Evolutionary conservation across 2,329 filamentous ascomycete species (phyloP).

Genomic region (Biscogniauxia mediterranea): DNA sequence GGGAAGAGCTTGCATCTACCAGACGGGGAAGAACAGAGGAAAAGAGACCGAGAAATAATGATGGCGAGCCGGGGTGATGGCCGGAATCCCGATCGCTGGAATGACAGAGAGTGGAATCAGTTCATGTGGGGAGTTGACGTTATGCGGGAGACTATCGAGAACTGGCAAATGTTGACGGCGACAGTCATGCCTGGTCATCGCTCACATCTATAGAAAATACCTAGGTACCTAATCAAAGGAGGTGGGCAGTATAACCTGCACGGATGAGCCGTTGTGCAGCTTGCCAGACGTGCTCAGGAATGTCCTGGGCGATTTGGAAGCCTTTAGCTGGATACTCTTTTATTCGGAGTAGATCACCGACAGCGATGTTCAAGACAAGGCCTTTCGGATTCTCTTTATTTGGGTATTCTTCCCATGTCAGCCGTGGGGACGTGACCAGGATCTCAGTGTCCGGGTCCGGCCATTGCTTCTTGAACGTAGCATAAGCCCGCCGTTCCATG

Average conservation of each 20-base stretch:
- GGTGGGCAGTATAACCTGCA: slow-evolving; percentile 38
- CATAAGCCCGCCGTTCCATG: slow-evolving; percentile 46
- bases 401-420: slow-evolving; percentile 41
- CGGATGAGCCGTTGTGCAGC: slow-evolving; percentile 40
- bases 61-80: slow-evolving; percentile 6
- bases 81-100: slow-evolving; percentile 29
- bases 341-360: slow-evolving; percentile 44
- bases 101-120: slow-evolving; percentile 25
- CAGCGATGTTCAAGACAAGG: slow-evolving; percentile 44
- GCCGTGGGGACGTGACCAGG: slow-evolving; percentile 40
- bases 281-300: slow-evolving; percentile 41
- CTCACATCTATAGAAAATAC: not conserved
- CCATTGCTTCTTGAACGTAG: slow-evolving; percentile 48
- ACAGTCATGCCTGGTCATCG: not conserved
- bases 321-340: slow-evolving; percentile 42
- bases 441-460: slow-evolving; percentile 35
- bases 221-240: slow-evolving; percentile 30
- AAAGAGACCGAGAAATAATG: slow-evolving; percentile 20
- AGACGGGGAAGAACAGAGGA: slow-evolving; percentile 17
- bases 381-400: slow-evolving; percentile 41
- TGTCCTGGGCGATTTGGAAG: slow-evolving; percentile 44
- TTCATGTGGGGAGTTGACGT: slow-evolving; percentile 34
- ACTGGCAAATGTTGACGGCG: slow-evolving; percentile 17
- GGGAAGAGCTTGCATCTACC: slow-evolving; percentile 18
- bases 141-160: slow-evolving; percentile 28